These are phyloP conservation scores for Phyllosticta citribraziliensis DNA, from an alignment of 2,329 filamentous ascomycete genomes.

Conservation along the genomic window DNA sequence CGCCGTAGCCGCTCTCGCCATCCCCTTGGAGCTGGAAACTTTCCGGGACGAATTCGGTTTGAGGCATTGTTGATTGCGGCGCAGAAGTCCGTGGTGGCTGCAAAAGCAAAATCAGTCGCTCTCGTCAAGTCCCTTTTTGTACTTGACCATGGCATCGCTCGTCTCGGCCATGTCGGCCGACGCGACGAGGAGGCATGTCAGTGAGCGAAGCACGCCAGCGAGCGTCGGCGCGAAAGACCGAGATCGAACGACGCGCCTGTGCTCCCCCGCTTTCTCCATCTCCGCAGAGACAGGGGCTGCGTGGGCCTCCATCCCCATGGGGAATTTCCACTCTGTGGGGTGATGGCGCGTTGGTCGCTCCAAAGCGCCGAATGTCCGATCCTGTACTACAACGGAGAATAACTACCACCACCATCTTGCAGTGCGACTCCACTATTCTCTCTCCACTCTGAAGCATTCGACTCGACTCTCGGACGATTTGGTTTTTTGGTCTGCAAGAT, in stretches of 20 bases:
- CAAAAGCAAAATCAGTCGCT: background rate
- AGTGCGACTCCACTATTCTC: background rate
- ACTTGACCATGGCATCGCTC: background rate
- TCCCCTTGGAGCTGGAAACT: background rate
- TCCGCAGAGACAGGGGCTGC: background rate
- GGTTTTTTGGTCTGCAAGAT: background rate
- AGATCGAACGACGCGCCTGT: background rate
- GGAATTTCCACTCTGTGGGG: background rate
- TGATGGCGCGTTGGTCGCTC: background rate
- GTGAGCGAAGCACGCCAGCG: background rate
- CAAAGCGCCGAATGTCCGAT: conserved; percentile 1
- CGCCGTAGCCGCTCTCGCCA: background rate
- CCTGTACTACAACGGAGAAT: background rate
- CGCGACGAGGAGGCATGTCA: background rate
- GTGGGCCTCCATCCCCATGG: background rate
- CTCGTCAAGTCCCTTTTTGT: background rate
- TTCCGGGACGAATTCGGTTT: background rate
- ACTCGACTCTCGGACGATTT: background rate
- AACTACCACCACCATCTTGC: background rate
- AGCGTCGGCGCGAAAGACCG: background rate
- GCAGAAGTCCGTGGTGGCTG: background rate
- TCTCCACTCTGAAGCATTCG: background rate
- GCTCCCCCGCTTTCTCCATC: conserved; percentile 3
- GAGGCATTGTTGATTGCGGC: background rate
- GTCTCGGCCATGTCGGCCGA: background rate